Conservation (phyloP, 345 rosid genomes). For the Physaria fendleri region DNA sequence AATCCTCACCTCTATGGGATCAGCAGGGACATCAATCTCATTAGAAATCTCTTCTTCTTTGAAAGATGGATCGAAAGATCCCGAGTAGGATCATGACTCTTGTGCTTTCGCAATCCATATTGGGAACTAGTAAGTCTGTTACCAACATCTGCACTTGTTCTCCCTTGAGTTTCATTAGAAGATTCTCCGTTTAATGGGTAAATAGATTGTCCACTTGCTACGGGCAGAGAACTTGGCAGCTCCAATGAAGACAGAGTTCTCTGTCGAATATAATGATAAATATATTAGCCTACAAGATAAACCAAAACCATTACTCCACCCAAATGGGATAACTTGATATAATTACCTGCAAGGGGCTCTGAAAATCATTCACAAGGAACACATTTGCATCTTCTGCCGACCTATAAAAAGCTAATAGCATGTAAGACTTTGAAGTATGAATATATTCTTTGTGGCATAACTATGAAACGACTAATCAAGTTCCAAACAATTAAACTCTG, state of each 20-base stretch:
- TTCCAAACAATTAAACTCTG: neutral
- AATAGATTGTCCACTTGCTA: slow-evolving; percentile 48
- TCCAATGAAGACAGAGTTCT: slow-evolving; percentile 86
- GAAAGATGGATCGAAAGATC: slow-evolving; percentile 76
- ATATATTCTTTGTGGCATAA: neutral
- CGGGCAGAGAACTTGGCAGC: slow-evolving; percentile 72
- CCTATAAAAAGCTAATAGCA: slow-evolving; percentile 39
- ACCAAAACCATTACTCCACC: neutral
- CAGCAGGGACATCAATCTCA: slow-evolving; percentile 44
- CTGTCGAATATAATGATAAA: slow-evolving; percentile 39
- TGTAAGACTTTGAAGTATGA: slow-evolving; percentile 1
- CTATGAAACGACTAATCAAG: slow-evolving; percentile 6
- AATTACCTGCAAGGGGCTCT: slow-evolving; percentile 81
- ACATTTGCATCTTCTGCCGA: slow-evolving; percentile 87
- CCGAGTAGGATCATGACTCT: slow-evolving; percentile 76
- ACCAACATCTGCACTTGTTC: slow-evolving; percentile 30
- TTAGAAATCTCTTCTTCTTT: slow-evolving; percentile 5
- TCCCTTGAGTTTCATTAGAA: slow-evolving; percentile 40
- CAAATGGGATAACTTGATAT: neutral
- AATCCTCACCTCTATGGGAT: slow-evolving; percentile 70
- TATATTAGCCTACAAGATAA: slow-evolving; percentile 12
- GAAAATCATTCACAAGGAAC: slow-evolving; percentile 81
- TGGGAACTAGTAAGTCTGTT: slow-evolving; percentile 38
- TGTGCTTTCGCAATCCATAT: slow-evolving; percentile 52
- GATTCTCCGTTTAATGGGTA: slow-evolving; percentile 40